Evolutionary conservation across 345 rosid genomes (phyloP).

Genomic region (Fremontodendron californicum): DNA sequence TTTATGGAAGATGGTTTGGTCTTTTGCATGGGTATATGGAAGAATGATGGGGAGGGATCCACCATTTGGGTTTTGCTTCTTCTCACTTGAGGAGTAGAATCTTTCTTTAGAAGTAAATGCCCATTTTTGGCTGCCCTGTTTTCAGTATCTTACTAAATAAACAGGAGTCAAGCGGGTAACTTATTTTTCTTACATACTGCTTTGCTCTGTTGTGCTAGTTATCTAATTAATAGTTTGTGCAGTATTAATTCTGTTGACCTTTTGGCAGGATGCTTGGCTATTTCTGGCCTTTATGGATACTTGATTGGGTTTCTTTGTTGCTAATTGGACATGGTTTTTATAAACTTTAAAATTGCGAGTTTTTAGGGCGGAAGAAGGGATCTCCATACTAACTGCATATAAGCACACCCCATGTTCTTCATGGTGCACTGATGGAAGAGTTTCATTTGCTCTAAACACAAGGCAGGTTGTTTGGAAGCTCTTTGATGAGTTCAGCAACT

Average conservation of each 20-base stretch:
- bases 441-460: constrained; percentile 14
- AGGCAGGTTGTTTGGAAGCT: constrained; percentile 32
- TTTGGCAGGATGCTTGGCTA: constrained; percentile 53
- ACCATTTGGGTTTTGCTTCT: constrained; percentile 24
- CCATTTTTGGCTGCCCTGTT: constrained; percentile 30
- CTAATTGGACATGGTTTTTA: constrained; percentile 34
- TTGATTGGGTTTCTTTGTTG: constrained; percentile 45
- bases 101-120: constrained; percentile 26
- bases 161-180: constrained; percentile 46
- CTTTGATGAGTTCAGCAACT: constrained; percentile 22
- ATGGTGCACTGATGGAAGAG: constrained; percentile 21
- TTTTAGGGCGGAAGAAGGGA: constrained; percentile 31
- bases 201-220: constrained; percentile 24
- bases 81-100: constrained; percentile 28
- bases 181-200: constrained; percentile 17
- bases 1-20: constrained; percentile 21
- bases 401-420: constrained; percentile 21
- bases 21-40: constrained; percentile 30
- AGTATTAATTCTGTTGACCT: constrained; percentile 40
- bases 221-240: constrained; percentile 14
- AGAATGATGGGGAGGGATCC: constrained; percentile 26
- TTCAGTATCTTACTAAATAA: constrained; percentile 29
- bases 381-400: constrained; percentile 24
- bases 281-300: constrained; percentile 44
- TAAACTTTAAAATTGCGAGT: constrained; percentile 26